Evolutionary conservation across 257 asterid genomes (phyloP).

Genomic region (Fraxinus excelsior): DNA sequence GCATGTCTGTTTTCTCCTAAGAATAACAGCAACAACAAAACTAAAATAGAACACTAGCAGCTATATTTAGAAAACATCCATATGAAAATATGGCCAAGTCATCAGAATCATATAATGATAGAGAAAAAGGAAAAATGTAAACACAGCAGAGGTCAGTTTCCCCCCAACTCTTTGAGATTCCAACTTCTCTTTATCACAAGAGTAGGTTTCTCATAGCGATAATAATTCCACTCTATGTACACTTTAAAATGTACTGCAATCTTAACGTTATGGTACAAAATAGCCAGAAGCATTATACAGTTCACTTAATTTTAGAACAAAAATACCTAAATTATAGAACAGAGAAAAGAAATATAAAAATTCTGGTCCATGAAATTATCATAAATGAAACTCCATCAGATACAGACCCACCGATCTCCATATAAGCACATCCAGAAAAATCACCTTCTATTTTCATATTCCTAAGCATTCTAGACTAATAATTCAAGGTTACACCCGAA

Average conservation of each 20-base stretch:
- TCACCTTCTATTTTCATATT: background rate
- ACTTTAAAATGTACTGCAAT: background rate
- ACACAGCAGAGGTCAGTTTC: background rate
- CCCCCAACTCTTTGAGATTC: background rate
- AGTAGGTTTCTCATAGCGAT: background rate
- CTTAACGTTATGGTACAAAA: background rate
- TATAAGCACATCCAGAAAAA: background rate
- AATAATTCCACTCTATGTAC: background rate
- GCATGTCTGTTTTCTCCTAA: background rate
- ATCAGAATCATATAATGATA: background rate
- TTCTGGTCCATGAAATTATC: background rate
- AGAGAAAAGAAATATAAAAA: background rate
- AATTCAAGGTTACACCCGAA: background rate
- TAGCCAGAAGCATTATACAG: background rate
- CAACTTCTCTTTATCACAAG: background rate
- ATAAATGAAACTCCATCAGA: background rate
- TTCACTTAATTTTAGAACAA: background rate
- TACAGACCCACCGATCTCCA: background rate
- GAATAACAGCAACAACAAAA: background rate
- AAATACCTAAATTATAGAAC: background rate
- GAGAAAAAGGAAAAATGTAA: background rate
- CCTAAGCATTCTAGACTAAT: background rate
- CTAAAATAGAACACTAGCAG: background rate
- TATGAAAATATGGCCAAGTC: background rate
- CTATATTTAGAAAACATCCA: background rate